Evolutionary conservation across 108 stramenopile genomes (phyloP), one percentile per base, ranked within the genome.

Genomic region (Fragilaria radians): DNA sequence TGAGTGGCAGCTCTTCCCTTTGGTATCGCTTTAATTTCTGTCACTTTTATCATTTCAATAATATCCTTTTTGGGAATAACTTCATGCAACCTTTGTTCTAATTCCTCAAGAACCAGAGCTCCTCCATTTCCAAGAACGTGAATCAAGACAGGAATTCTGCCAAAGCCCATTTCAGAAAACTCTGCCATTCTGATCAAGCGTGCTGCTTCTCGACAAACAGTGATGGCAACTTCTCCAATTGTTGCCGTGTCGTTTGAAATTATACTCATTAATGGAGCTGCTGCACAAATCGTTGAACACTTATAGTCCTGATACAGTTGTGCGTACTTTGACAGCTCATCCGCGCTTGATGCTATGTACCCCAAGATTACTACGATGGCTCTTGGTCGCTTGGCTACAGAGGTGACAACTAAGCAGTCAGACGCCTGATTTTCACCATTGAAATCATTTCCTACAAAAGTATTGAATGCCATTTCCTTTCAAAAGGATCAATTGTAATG

Each of bases 331-430:
- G 28, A 32, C 22, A 57, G 32, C 34, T 32, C 22, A 27, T 28
- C 31, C 33, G 7, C 31, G n/a, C 28, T 28, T 19, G 25, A 31
- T 32, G 32, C 55, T 22, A 57, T 32, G 30, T 32, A 22, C 34
- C 55, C 55, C n/a, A 57, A 32, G n/a, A 57, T 36, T 18, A 57
- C 32, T 34, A 57, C 55, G 33, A 57, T 57, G 1, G 55, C 55
- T 22, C 55, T 1, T 19, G 55, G 55, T 1, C 55, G 29, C 19
- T 28, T 22, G 31, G 30, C 23, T 19, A 57, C 55, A 1, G 31
- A 4, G 1, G 55, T 57, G 14, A 57, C 55, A n/a, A 27, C 32
- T 11, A 57, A 32, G 3, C 28, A 2, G 34, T 36, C 55, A 29
- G 55, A 57, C 3, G 31, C 36, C 34, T 57, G 28, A 33, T 33